These are phyloP conservation scores for Phytophthora macrochlamydospora DNA, from an alignment of 352 stramenopile genomes.

Conservation along the genomic window DNA sequence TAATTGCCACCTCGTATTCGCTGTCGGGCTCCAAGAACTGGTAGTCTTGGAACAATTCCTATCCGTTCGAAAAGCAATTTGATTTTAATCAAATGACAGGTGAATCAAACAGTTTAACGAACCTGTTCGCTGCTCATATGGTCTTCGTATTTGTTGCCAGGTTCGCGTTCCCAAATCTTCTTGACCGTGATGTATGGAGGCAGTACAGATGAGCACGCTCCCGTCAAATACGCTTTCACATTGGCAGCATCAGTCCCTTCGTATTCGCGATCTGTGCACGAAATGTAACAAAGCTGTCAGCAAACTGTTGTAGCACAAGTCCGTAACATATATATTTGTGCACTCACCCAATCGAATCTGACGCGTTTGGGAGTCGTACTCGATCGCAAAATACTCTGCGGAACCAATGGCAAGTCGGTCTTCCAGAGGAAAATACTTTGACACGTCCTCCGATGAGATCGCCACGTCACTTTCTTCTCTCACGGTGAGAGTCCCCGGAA, in stretches of 20 bases:
- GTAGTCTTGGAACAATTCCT: constrained; percentile 87
- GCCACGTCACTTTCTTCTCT: constrained; percentile 40
- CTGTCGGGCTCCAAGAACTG: constrained; percentile 83
- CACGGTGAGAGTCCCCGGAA: constrained; percentile 58
- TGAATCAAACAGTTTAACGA: constrained; percentile 2
- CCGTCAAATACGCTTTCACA: constrained; percentile 58
- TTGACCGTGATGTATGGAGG: constrained; percentile 72
- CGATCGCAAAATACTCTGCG: constrained; percentile 52
- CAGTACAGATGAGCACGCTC: constrained; percentile 42
- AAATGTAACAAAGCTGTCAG: background rate
- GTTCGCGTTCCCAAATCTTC: constrained; percentile 71
- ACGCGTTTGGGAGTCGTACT: constrained; percentile 45
- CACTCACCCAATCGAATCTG: constrained; percentile 53
- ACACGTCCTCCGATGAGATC: constrained; percentile 50
- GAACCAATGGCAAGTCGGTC: constrained; percentile 63
- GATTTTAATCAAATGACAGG: background rate
- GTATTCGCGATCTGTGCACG: constrained; percentile 60
- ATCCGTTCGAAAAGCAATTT: constrained; percentile 5
- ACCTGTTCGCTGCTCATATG: constrained; percentile 79
- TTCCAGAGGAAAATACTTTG: constrained; percentile 65
- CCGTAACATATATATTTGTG: background rate
- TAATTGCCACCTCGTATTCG: constrained; percentile 76
- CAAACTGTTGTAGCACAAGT: background rate
- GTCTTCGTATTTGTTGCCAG: constrained; percentile 87
- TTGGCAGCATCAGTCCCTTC: constrained; percentile 45